phyloP scores from a whole-genome alignment of 768 basidiomycete species.

The Termitomyces bulborhizus region DNA sequence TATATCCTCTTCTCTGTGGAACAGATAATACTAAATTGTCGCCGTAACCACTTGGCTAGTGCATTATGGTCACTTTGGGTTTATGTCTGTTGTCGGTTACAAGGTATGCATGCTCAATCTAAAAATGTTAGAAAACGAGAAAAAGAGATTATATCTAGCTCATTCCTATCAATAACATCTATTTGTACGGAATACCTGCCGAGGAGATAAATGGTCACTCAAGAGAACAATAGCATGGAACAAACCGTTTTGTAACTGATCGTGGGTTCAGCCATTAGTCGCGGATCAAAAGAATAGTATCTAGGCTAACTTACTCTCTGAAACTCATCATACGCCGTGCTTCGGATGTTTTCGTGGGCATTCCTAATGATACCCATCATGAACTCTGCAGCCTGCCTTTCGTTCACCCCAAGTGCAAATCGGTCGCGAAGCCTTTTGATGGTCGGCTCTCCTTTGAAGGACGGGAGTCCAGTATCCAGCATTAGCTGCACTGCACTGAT shows the following conservation, averaged over 20 bases:
- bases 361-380: conserved; percentile 88
- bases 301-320: conserved; percentile 56
- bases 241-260: conserved; percentile 34
- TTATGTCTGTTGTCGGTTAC: too few species aligned
- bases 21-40: too few species aligned
- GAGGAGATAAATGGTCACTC: background rate
- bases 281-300: background rate
- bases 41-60: too few species aligned
- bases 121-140: too few species aligned
- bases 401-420: conserved; percentile 76
- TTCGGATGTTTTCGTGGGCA: conserved; percentile 92
- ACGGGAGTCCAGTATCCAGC: conserved; percentile 92
- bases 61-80: too few species aligned
- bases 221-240: background rate
- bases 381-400: conserved; percentile 88
- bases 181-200: conserved; percentile 41
- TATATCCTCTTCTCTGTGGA: too few species aligned
- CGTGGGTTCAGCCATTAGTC: background rate
- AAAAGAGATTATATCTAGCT: background rate
- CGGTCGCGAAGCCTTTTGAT: conserved; percentile 84
- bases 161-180: background rate
- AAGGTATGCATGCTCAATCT: too few species aligned
- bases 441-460: conserved; percentile 94
- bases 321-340: conserved; percentile 94
- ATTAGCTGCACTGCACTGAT: conserved; percentile 86